Evolutionary conservation across 106 monocot genomes (phyloP), one percentile per base, ranked within the genome.

Genomic region (Vanilla planifolia): DNA sequence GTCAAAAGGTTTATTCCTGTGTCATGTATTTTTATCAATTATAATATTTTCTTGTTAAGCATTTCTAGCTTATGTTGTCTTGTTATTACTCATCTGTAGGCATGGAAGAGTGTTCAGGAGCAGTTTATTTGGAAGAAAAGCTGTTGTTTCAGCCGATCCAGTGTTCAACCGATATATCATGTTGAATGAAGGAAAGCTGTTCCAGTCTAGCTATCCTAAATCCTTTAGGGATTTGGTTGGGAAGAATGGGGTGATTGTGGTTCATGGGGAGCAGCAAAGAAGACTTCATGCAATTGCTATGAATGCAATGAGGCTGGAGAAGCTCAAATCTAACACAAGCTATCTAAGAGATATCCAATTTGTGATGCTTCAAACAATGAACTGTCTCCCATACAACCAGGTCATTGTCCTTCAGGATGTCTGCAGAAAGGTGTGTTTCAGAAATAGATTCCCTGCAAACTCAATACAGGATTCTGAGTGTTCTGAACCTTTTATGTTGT

Each of bases 71-170:
- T 29, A n/a, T n/a, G n/a, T n/a, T n/a, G n/a, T n/a, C n/a, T n/a
- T n/a, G n/a, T n/a, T n/a, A n/a, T n/a, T 4, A 17, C 29, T 40
- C 33, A 34, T 60, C n/a, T 33, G 33, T 7, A 78, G 77, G 55
- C 57, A 78, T 43, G 78, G 78, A 23, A 72, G 48, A 50, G 72
- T 78, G 58, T 78, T 77, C 21, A 71, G 62, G 7, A 67, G 77
- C 42, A 77, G 39, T 46, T 28, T 77, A 20, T 77, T 77, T 41
- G 71, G 77, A 3, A 66, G 67, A 62, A 52, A 57, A 33, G 67
- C 77, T 8, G 77, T 77, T 14, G 77, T 77, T 22, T 77, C 77
- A 32, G 77, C 77, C 37, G 77, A 77, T 43, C 77, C 77, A 3
- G 33, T 7, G 6, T 77, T 77, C 62, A 77, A 77, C 67, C 39